Evolutionary conservation across 306 rosid species (phyloP).

Genomic region (Comarum palustre): DNA sequence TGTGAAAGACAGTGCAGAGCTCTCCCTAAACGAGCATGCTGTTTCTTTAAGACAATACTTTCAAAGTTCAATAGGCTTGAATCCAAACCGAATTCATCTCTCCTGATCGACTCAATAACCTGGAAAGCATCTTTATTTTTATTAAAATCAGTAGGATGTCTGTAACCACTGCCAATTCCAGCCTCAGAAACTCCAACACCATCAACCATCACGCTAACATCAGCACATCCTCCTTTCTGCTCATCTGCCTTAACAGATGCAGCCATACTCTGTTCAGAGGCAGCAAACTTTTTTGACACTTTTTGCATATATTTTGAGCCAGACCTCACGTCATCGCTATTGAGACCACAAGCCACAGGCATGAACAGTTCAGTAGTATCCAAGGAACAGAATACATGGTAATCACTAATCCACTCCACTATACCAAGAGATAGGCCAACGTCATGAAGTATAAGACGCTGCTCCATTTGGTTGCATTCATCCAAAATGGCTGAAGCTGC

Average conservation of each 20-base stretch:
- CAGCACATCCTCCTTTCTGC: constrained; percentile 21
- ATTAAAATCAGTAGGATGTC: constrained; percentile 29
- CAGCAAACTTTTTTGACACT: too few species aligned
- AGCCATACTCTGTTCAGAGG: too few species aligned
- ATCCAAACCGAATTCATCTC: constrained; percentile 91
- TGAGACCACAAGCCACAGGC: constrained; percentile 35
- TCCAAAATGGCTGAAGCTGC: constrained; percentile 69
- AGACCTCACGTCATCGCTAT: constrained; percentile 33
- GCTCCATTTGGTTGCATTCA: constrained; percentile 58
- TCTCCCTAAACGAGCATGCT: constrained; percentile 95
- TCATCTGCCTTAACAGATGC: too few species aligned
- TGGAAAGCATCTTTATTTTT: constrained; percentile 52
- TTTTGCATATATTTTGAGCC: too few species aligned
- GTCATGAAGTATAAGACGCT: constrained; percentile 86
- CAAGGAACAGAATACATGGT: constrained; percentile 44
- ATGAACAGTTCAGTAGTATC: constrained; percentile 21
- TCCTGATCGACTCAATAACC: constrained; percentile 75
- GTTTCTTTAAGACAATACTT: constrained; percentile 73
- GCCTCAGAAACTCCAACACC: constrained; percentile 30
- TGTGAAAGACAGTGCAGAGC: constrained; percentile 97
- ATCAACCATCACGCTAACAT: constrained; percentile 22
- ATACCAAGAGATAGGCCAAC: constrained; percentile 75
- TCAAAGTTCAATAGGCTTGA: constrained; percentile 56
- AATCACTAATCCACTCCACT: constrained; percentile 78
- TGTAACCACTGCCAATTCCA: constrained; percentile 25